Percentiles rank a stretch among this genome's conserved stretches.
Evolutionary conservation across 345 rosid species (phyloP).

Genomic region (Diplotaxis tenuifolia): DNA sequence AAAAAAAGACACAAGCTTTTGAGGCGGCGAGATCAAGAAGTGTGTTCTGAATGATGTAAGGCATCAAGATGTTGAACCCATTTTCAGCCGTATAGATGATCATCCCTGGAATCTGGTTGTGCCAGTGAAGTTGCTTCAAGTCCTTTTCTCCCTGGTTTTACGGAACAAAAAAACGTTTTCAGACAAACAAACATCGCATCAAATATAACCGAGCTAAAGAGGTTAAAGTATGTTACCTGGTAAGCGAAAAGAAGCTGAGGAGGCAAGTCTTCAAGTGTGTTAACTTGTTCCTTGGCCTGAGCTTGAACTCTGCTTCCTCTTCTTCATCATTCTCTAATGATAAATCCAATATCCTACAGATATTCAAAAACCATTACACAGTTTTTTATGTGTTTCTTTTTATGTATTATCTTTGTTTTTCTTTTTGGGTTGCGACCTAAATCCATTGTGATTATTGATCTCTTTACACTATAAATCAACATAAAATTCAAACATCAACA

Average conservation of each 20-base stretch:
- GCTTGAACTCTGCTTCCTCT: conserved; percentile 91
- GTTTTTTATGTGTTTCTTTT: too few species aligned
- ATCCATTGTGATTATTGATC: too few species aligned
- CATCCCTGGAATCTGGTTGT: too few species aligned
- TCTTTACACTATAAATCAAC: too few species aligned
- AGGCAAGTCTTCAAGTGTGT: conserved; percentile 79
- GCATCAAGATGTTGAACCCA: conserved; percentile 90
- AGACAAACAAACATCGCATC: not conserved
- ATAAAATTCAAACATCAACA: too few species aligned
- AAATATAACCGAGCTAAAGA: not conserved
- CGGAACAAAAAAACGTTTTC: not conserved
- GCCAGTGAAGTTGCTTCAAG: too few species aligned
- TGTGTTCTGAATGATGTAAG: too few species aligned
- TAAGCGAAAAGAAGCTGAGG: too few species aligned
- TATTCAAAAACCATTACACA: not conserved
- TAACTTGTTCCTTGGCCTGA: conserved; percentile 72
- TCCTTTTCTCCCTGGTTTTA: too few species aligned
- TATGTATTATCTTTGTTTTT: too few species aligned
- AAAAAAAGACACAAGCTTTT: not conserved
- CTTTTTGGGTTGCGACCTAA: too few species aligned
- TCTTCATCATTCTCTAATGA: conserved; percentile 91
- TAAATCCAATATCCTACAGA: conserved; percentile 85
- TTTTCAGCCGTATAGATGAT: conserved; percentile 74
- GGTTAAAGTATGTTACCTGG: conserved; percentile 50
- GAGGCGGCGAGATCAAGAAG: too few species aligned